These are phyloP conservation scores for Penicillium parvum DNA, from an alignment of 495 filamentous ascomycete species.

Conservation along the genomic window DNA sequence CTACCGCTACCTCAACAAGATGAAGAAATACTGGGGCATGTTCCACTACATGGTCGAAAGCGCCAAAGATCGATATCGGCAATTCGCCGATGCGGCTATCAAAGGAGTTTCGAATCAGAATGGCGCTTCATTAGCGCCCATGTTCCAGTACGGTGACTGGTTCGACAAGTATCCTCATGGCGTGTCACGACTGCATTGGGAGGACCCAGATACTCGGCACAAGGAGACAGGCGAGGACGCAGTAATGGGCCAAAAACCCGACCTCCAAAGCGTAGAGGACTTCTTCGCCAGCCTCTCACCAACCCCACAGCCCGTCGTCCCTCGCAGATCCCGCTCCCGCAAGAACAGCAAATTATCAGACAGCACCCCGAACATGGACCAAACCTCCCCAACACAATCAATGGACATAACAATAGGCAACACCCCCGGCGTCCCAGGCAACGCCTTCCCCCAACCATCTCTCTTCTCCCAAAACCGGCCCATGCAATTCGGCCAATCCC, in stretches of 20 bases:
- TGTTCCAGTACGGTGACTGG: constrained; percentile 98
- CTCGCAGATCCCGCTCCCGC: constrained; percentile 37
- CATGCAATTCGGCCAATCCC: constrained; percentile 36
- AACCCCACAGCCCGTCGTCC: constrained; percentile 46
- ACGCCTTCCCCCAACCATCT: constrained; percentile 44
- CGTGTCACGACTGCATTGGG: constrained; percentile 76
- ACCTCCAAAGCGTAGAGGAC: constrained; percentile 90
- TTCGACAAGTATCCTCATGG: constrained; percentile 94
- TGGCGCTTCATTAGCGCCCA: constrained; percentile 47
- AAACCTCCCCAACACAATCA: constrained; percentile 28
- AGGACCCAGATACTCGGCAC: constrained; percentile 65
- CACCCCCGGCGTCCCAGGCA: constrained; percentile 30
- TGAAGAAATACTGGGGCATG: constrained; percentile 98
- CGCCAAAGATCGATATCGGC: constrained; percentile 82
- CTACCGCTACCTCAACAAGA: constrained; percentile 83
- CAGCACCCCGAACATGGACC: constrained; percentile 21
- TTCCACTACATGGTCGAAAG: constrained; percentile 95
- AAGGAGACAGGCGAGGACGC: constrained; percentile 75
- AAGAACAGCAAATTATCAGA: constrained; percentile 34
- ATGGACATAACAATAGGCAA: constrained; percentile 36
- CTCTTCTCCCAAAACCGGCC: constrained; percentile 31
- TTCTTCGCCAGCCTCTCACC: constrained; percentile 85
- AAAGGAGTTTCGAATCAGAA: constrained; percentile 47
- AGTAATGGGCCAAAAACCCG: constrained; percentile 76
- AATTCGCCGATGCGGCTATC: constrained; percentile 72